Evolutionary conservation across 352 stramenopile species (phyloP), one percentile per base, ranked within the genome.

Genomic region (Pythium apleroticum): DNA sequence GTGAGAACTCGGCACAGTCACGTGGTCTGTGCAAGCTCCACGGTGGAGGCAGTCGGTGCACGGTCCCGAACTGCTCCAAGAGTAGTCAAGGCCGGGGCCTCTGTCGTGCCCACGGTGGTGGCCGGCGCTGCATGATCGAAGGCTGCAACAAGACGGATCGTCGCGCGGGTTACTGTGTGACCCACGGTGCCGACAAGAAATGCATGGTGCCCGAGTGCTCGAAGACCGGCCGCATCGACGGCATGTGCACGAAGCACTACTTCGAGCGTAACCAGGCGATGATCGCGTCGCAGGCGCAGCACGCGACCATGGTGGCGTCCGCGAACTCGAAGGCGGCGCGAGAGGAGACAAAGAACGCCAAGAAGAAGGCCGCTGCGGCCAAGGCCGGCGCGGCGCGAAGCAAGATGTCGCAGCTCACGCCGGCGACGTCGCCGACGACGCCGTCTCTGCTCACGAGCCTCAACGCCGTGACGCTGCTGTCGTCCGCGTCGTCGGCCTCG

Each of bases 121-220:
- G 89, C 0, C 73, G 86, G 17, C 86, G 86, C 22, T 96, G 89
- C 68, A 90, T 90, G 73, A 73, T 93, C 24, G 81, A 90, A 28
- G 85, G 85, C 11, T 96, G 88, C 81, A 90, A 90, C 66, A 95
- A 93, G 72, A 93, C 84, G 1, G 84, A 91, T 55, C 77, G 84
- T 9, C 82, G 84, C 62, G 84, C 81, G 9, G 84, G 84, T 6
- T 91, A 87, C 69, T 93, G 84, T 37, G 82, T 92, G 28, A 91
- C 85, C 1, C 87, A 95, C 65, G 87, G 87, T 45, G 87, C 85
- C 33, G 86, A 92, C 68, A 88, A 89, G 61, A 92, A 91, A 61
- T 95, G 87, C 63, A 69, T 85, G 60, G 76, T 94, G 27, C 69
- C 74, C 7, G 86, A 92, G 69, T 96, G 87, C 67, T 89, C 80